Conservation (phyloP, 768 basidiomycete genomes). For the Suillus spraguei region DNA sequence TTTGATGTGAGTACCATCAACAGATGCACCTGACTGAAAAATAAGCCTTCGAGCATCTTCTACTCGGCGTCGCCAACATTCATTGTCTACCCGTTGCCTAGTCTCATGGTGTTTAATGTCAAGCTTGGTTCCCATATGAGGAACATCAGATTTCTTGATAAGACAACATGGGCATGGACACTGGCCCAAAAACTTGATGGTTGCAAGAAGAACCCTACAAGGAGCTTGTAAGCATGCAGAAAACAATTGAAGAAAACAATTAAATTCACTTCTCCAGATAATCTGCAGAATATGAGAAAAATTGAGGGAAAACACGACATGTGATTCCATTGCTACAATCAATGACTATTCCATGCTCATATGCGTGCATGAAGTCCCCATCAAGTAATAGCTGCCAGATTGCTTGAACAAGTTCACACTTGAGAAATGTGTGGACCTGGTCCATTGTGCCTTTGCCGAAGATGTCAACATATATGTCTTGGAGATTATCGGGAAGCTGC, state of each 20-base stretch:
- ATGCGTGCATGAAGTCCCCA: constrained; percentile 23
- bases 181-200: constrained; percentile 24
- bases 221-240: background rate
- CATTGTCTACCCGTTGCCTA: background rate
- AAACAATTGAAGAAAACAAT: background rate
- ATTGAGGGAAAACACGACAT: constrained; percentile 19
- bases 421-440: constrained; percentile 14
- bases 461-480: background rate
- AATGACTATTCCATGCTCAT: constrained; percentile 24
- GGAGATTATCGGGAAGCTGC: constrained; percentile 10
- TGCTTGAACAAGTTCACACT: constrained; percentile 23
- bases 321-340: constrained; percentile 19
- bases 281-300: constrained; percentile 28
- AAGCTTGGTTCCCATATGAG: constrained; percentile 14
- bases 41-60: constrained; percentile 5
- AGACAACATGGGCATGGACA: constrained; percentile 24
- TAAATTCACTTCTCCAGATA: constrained; percentile 21
- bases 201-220: constrained; percentile 22
- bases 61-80: too few species aligned
- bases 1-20: constrained; percentile 9
- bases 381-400: constrained; percentile 23
- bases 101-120: constrained; percentile 11
- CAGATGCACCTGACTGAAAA: constrained; percentile 6
- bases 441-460: background rate
- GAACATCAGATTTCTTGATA: constrained; percentile 11